Conservation (phyloP, 306 rosid species). For the Cotoneaster glaucophyllus region DNA sequence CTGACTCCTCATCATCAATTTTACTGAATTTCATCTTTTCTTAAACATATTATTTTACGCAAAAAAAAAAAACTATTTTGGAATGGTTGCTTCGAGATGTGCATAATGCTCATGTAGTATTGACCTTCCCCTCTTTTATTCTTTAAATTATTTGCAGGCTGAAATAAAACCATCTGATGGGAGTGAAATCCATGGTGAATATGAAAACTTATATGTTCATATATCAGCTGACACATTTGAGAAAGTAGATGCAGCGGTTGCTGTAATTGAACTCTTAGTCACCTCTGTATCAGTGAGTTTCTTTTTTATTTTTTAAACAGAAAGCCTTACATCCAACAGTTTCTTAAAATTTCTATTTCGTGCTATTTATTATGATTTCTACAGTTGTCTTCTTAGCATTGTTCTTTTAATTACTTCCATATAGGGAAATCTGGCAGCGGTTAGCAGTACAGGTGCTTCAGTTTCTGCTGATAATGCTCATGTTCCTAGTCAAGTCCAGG, state of each 20-base stretch:
- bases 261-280: constrained; percentile 71
- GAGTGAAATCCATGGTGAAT: constrained; percentile 39
- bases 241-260: constrained; percentile 82
- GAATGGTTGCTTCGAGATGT: neutral
- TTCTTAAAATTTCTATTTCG: neutral
- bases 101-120: neutral
- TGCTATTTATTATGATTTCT: neutral
- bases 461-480: constrained; percentile 31
- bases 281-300: constrained; percentile 80
- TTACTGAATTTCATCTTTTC: neutral
- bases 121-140: constrained; percentile 14
- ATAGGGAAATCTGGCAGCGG: constrained; percentile 68
- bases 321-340: neutral
- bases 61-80: constrained; percentile 1
- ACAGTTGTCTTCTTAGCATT: neutral
- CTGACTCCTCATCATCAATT: neutral
- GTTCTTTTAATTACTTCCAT: constrained; percentile 21
- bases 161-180: constrained; percentile 63
- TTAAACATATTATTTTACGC: neutral
- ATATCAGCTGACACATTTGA: constrained; percentile 86
- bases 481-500: constrained; percentile 35
- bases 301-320: constrained; percentile 12
- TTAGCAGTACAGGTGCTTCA: constrained; percentile 33
- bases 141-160: constrained; percentile 29
- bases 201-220: constrained; percentile 59